These are phyloP conservation scores for Hirschfeldia incana DNA, from an alignment of 345 rosid species.

Conservation along the genomic window DNA sequence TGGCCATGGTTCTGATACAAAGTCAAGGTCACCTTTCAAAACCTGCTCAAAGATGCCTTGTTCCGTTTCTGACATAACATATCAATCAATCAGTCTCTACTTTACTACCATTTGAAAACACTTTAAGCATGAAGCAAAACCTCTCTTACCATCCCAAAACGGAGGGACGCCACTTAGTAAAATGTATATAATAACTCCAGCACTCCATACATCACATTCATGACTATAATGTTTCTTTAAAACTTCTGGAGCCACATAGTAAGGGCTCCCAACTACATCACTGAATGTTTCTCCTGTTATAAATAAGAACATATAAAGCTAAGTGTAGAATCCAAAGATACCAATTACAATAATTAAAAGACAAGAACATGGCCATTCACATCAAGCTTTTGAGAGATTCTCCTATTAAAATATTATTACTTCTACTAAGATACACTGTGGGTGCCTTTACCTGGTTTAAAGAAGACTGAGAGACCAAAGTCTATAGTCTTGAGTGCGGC, in stretches of 20 bases:
- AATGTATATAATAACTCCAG: constrained; percentile 91
- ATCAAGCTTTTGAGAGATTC: neutral
- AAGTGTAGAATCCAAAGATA: neutral
- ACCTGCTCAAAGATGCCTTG: constrained; percentile 98
- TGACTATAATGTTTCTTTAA: constrained; percentile 80
- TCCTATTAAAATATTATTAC: neutral
- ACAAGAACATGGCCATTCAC: neutral
- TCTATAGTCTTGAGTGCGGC: constrained; percentile 80
- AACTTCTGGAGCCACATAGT: constrained; percentile 98
- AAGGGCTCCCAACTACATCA: constrained; percentile 97
- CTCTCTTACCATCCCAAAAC: constrained; percentile 96
- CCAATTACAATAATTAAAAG: neutral
- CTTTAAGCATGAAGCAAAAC: neutral
- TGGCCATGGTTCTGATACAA: constrained; percentile 97
- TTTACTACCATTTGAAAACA: too few species aligned
- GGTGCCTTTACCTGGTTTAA: constrained; percentile 71
- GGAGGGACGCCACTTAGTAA: constrained; percentile 93
- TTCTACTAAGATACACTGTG: too few species aligned
- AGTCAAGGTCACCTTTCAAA: constrained; percentile 86
- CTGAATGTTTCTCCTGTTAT: constrained; percentile 73
- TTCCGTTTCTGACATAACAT: constrained; percentile 70
- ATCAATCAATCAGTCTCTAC: constrained; percentile 21
- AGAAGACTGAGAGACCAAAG: constrained; percentile 92
- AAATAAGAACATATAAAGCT: too few species aligned
- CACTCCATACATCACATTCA: constrained; percentile 98